These are phyloP conservation scores for Platismatia glauca DNA, from an alignment of 495 filamentous ascomycete genomes.

Conservation along the genomic window DNA sequence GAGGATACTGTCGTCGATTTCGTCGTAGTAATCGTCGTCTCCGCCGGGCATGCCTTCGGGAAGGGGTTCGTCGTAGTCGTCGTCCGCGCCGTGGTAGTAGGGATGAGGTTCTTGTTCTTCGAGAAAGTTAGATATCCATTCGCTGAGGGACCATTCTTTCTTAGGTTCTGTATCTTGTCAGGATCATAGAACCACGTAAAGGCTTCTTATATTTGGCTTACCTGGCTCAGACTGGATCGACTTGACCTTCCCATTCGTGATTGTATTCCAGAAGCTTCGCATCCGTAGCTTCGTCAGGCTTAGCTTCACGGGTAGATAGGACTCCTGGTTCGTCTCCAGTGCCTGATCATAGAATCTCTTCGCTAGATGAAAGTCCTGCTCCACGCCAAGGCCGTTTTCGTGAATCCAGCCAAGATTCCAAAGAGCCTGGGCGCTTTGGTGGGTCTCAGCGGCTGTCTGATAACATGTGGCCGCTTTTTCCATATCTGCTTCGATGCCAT, in stretches of 20 bases:
- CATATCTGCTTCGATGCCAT: conserved; percentile 60
- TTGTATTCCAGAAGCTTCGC: conserved; percentile 84
- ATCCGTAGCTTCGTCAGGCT: conserved; percentile 76
- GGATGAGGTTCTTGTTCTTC: conserved; percentile 36
- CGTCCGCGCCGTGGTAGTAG: conserved; percentile 49
- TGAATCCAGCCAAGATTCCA: conserved; percentile 99
- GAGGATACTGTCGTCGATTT: conserved; percentile 64
- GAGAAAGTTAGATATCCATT: conserved; percentile 80
- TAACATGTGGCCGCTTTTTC: conserved; percentile 94
- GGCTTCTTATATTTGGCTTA: conserved; percentile 34
- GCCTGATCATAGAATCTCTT: conserved; percentile 94
- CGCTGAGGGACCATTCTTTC: conserved; percentile 64
- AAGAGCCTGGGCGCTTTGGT: conserved; percentile 86
- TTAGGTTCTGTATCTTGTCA: conserved; percentile 41
- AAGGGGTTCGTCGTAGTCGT: conserved; percentile 44
- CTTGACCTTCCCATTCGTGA: conserved; percentile 82
- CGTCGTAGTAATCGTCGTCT: conserved; percentile 60
- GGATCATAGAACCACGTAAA: not conserved
- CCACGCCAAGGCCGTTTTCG: conserved; percentile 88
- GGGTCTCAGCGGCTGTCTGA: conserved; percentile 77
- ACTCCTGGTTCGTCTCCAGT: conserved; percentile 80
- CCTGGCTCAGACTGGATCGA: conserved; percentile 81
- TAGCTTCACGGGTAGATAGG: conserved; percentile 88
- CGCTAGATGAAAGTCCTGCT: conserved; percentile 94
- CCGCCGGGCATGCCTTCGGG: conserved; percentile 37